These are phyloP conservation scores for Dissophora globulifera DNA, from an alignment of 192 early-diverging fungal genomes.

Conservation along the genomic window DNA sequence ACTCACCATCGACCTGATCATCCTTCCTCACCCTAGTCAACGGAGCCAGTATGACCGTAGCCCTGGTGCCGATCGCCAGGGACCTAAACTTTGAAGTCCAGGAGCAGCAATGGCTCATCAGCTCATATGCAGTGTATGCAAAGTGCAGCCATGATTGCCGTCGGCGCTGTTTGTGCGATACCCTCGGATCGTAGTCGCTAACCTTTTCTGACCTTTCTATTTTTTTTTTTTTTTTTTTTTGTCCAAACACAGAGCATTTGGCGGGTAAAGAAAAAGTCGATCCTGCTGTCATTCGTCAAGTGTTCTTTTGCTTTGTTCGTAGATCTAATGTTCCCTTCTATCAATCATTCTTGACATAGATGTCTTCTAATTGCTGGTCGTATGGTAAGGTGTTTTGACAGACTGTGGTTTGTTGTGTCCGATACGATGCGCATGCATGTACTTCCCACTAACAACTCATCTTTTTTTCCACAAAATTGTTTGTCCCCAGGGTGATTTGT, in stretches of 20 bases:
- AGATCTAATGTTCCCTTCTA: too few species aligned
- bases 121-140: slow-evolving; percentile 49
- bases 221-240: too few species aligned
- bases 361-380: slow-evolving; percentile 47
- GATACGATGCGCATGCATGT: background rate
- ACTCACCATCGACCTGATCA: background rate
- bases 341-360: slow-evolving; percentile 8
- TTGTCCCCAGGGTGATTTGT: slow-evolving; percentile 44
- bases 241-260: slow-evolving; percentile 40
- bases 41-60: slow-evolving; percentile 48
- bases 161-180: too few species aligned
- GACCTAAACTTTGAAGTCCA: slow-evolving; percentile 47
- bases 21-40: slow-evolving; percentile 13
- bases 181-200: too few species aligned
- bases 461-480: background rate
- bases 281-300: too few species aligned
- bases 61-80: slow-evolving; percentile 36
- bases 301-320: background rate
- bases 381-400: slow-evolving; percentile 29
- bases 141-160: background rate
- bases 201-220: too few species aligned
- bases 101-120: slow-evolving; percentile 51
- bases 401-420: too few species aligned
- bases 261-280: slow-evolving; percentile 28
- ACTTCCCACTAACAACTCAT: background rate